Evolutionary conservation across 2,329 filamentous ascomycete species (phyloP).

Genomic region (Arthrobotrys entomopaga): DNA sequence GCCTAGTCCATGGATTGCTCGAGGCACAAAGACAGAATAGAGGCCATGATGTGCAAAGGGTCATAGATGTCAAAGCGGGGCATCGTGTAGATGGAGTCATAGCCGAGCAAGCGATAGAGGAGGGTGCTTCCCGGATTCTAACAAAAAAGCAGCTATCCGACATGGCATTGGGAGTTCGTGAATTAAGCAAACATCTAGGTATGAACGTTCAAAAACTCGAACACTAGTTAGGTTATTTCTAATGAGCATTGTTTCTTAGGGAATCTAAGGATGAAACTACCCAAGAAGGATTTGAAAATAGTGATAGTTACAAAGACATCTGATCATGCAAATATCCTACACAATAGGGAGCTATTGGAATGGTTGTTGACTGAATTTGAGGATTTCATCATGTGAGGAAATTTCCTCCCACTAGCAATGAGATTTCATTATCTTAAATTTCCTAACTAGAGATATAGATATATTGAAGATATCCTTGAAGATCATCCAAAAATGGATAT

Average conservation of each 20-base stretch:
- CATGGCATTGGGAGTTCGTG: conserved; percentile 95
- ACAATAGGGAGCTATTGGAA: conserved; percentile 78
- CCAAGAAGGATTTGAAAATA: conserved; percentile 81
- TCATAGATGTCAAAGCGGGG: conserved; percentile 35
- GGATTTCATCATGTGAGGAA: conserved; percentile 76
- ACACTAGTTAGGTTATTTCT: background rate
- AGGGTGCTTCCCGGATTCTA: conserved; percentile 75
- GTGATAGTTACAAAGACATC: conserved; percentile 93
- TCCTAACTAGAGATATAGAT: conserved; percentile 60
- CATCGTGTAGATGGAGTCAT: conserved; percentile 54
- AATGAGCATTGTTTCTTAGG: conserved; percentile 20
- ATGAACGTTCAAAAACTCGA: conserved; percentile 70
- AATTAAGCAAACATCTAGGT: conserved; percentile 85
- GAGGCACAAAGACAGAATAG: conserved; percentile 66
- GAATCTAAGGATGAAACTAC: conserved; percentile 73
- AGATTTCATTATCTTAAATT: background rate
- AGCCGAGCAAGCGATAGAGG: conserved; percentile 61
- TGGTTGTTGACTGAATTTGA: conserved; percentile 83
- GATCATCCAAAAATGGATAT: conserved; percentile 78
- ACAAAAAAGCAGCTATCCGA: conserved; percentile 95
- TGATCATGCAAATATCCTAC: conserved; percentile 79
- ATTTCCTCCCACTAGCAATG: background rate
- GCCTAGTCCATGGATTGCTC: conserved; percentile 73
- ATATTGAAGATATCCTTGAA: conserved; percentile 80
- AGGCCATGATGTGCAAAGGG: conserved; percentile 63